Evolutionary conservation across 768 basidiomycete species (phyloP).

Genomic region (Podaxis pistillaris): DNA sequence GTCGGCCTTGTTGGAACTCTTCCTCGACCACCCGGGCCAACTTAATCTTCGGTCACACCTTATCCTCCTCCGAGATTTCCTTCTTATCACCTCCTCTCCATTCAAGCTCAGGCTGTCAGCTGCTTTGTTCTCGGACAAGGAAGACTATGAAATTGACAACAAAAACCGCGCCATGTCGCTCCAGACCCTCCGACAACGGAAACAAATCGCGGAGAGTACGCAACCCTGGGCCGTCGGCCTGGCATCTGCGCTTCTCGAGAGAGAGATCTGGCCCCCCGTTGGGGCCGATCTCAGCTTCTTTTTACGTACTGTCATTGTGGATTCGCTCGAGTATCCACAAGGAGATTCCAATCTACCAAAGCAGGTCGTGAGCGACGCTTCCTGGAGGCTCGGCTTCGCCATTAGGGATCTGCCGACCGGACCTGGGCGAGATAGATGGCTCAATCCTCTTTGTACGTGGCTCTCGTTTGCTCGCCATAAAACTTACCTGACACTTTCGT

Average conservation of each 20-base stretch:
- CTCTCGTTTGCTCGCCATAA: neutral
- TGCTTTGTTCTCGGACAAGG: conserved; percentile 78
- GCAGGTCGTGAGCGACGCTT: conserved; percentile 44
- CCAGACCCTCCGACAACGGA: conserved; percentile 32
- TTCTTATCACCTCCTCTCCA: conserved; percentile 67
- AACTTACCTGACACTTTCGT: conserved; percentile 6
- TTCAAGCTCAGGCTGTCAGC: conserved; percentile 69
- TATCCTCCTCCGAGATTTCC: conserved; percentile 67
- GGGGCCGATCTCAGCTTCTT: conserved; percentile 83
- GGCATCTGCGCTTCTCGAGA: conserved; percentile 66
- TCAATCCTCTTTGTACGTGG: conserved; percentile 75
- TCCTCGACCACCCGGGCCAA: conserved; percentile 60
- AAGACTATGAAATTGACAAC: conserved; percentile 42
- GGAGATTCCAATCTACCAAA: conserved; percentile 27
- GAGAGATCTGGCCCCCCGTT: conserved; percentile 84
- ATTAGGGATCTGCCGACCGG: conserved; percentile 70
- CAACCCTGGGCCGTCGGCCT: conserved; percentile 69
- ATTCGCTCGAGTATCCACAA: conserved; percentile 54
- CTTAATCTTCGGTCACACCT: conserved; percentile 72
- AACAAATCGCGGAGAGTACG: conserved; percentile 24
- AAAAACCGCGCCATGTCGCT: conserved; percentile 33
- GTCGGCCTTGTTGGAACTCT: conserved; percentile 59
- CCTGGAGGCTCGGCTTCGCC: conserved; percentile 79
- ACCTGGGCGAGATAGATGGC: conserved; percentile 70
- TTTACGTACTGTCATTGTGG: conserved; percentile 81